These are phyloP conservation scores for Blastocystis sp. DNA, from an alignment of 352 stramenopile genomes.

Conservation along the genomic window DNA sequence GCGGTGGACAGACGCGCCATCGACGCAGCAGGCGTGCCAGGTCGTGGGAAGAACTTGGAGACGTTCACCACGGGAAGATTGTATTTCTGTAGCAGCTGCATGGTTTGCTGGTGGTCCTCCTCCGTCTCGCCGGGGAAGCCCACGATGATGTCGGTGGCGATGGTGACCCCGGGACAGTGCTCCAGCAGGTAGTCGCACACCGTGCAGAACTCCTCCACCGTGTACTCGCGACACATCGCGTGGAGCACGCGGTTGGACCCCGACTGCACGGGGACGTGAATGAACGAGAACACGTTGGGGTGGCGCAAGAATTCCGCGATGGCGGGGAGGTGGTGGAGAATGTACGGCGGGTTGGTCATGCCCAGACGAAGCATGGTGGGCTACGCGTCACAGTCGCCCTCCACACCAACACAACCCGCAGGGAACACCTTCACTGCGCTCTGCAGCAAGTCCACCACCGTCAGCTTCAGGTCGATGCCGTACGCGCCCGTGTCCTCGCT, in stretches of 20 bases:
- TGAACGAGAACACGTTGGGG: slow-evolving; percentile 84
- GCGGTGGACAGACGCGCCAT: slow-evolving; percentile 86
- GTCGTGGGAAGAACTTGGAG: slow-evolving; percentile 89
- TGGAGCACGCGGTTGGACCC: slow-evolving; percentile 84
- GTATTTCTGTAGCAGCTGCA: slow-evolving; percentile 85
- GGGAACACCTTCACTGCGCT: slow-evolving; percentile 79
- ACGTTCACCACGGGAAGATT: slow-evolving; percentile 89
- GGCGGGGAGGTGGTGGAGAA: slow-evolving; percentile 84
- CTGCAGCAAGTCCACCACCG: slow-evolving; percentile 81
- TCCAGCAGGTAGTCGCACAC: slow-evolving; percentile 82
- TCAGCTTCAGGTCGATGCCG: slow-evolving; percentile 85
- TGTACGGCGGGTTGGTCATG: slow-evolving; percentile 91
- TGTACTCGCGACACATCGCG: slow-evolving; percentile 90
- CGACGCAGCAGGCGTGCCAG: slow-evolving; percentile 86
- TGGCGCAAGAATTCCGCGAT: slow-evolving; percentile 84
- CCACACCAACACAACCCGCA: background rate
- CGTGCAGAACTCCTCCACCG: slow-evolving; percentile 81
- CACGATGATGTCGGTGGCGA: slow-evolving; percentile 90
- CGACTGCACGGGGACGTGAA: slow-evolving; percentile 89
- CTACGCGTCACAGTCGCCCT: background rate
- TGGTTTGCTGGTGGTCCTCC: slow-evolving; percentile 85
- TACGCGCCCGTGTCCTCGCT: slow-evolving; percentile 90
- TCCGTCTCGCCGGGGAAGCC: slow-evolving; percentile 88
- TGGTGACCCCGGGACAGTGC: slow-evolving; percentile 82
- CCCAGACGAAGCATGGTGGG: slow-evolving; percentile 87